Conservation (phyloP, 2,329 filamentous ascomycete species). For the Alternaria incomplexa region DNA sequence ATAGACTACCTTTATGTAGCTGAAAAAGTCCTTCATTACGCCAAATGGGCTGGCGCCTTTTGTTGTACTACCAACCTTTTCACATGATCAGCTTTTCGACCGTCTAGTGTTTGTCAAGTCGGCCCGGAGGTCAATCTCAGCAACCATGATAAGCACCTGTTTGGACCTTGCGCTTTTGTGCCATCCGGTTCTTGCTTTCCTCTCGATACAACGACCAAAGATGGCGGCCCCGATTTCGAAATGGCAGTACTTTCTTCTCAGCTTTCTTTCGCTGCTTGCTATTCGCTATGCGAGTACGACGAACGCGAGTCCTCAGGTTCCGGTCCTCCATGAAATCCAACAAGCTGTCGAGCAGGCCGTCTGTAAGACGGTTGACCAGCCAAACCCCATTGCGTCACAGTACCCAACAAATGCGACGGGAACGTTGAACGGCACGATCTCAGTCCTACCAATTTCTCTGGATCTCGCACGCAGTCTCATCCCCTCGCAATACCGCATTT, state of each 20-base stretch:
- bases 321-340: neutral
- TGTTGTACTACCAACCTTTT: conserved; percentile 3
- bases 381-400: conserved; percentile 58
- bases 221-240: conserved; percentile 29
- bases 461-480: conserved; percentile 55
- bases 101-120: neutral
- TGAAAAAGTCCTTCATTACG: neutral
- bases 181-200: conserved; percentile 39
- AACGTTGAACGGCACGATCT: conserved; percentile 61
- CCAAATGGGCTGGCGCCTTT: neutral
- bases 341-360: neutral
- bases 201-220: conserved; percentile 34
- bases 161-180: conserved; percentile 41
- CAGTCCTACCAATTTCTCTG: conserved; percentile 60
- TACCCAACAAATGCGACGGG: conserved; percentile 60
- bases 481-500: conserved; percentile 57
- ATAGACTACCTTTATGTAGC: conserved; percentile 17
- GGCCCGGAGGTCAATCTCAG: conserved; percentile 3
- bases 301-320: conserved; percentile 7
- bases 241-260: conserved; percentile 35
- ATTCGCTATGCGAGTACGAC: conserved; percentile 32
- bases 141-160: conserved; percentile 33
- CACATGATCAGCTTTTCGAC: conserved; percentile 5
- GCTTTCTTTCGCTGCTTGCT: conserved; percentile 33
- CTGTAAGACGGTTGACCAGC: conserved; percentile 40